Conservation (phyloP, 306 rosid species). For the Cicer chorassanicum region DNA sequence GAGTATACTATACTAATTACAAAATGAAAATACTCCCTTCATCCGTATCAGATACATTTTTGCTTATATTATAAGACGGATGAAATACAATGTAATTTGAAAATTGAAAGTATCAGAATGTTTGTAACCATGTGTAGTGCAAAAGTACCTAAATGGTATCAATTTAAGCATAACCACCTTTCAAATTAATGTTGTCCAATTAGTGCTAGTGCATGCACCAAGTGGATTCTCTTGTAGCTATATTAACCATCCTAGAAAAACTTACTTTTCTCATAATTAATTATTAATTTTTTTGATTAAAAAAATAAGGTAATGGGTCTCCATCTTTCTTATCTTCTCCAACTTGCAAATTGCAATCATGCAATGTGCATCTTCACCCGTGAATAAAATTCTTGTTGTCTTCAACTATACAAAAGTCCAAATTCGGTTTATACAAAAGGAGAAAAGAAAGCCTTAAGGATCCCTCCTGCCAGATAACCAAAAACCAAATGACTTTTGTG, state of each 20-base stretch:
- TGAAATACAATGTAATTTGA: background rate
- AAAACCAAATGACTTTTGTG: slow-evolving; percentile 16
- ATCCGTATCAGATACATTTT: too few species aligned
- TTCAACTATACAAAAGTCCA: slow-evolving; percentile 66
- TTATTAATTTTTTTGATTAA: slow-evolving; percentile 2
- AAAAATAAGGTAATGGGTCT: slow-evolving; percentile 47
- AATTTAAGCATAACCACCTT: slow-evolving; percentile 31
- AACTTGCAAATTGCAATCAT: slow-evolving; percentile 53
- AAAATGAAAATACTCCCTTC: background rate
- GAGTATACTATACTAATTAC: background rate
- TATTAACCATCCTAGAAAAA: slow-evolving; percentile 27
- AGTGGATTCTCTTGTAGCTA: slow-evolving; percentile 40
- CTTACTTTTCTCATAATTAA: slow-evolving; percentile 11
- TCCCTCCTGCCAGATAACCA: slow-evolving; percentile 37
- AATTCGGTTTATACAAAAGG: slow-evolving; percentile 49
- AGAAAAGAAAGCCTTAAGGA: slow-evolving; percentile 25
- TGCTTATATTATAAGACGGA: too few species aligned
- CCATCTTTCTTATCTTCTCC: slow-evolving; percentile 53
- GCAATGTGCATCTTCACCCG: slow-evolving; percentile 52
- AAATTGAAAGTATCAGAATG: slow-evolving; percentile 45
- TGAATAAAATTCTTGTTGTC: slow-evolving; percentile 54
- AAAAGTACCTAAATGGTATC: slow-evolving; percentile 43
- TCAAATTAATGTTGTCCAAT: slow-evolving; percentile 46
- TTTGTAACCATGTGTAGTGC: slow-evolving; percentile 31
- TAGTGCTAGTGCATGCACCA: slow-evolving; percentile 40